Evolutionary conservation across 1,139 yeast species (phyloP), one percentile per base, ranked within the genome.

Genomic region (Nakaseomyces bracarensis): DNA sequence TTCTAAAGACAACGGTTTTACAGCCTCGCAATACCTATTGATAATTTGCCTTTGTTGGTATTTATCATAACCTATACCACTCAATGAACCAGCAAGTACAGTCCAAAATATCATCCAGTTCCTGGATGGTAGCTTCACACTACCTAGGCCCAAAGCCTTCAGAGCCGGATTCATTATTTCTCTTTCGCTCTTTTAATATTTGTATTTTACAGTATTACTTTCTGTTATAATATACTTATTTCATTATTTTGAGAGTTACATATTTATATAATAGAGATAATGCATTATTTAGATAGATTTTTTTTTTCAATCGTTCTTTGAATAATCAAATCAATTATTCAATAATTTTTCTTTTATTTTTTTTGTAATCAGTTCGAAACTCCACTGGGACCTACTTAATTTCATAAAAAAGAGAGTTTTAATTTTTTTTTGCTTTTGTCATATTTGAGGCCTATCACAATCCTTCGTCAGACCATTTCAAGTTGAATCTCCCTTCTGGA

Each of bases 21-120:
- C 93, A 40, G 67, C 58, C 14, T 70, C 70, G 71, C 83, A 79
- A 75, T 85, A 87, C 47, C 73, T 68, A 42, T 72, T 67, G 38
- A 96, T 68, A 26, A 83, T 70, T 51, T 73, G 71, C 38, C 71
- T 73, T 52, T 87, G 93, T 59, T 85, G 74, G 47, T 74, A 70
- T 52, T 82, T 80, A 63, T 93, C 98, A 63, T 86, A 87, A 11
- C 74, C 74, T 26, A 80, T 71, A 13, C 87, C 83, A 11, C 95
- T 91, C 2, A 83, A 72, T 27, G 83, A 64, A 1, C 74, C 66
- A 0, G 80, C 77, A 2, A 83, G 60, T 8, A 83, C 77, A 0
- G 80, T 61, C 87, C 95, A 83, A 62, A 93, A 91, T 35, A 87
- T 84, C 70, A 77, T 65, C 98, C 97, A 89, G 67, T 89, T 91